Conservation (phyloP, 2,329 filamentous ascomycete species). For the Pseudogymnoascus sp. region DNA sequence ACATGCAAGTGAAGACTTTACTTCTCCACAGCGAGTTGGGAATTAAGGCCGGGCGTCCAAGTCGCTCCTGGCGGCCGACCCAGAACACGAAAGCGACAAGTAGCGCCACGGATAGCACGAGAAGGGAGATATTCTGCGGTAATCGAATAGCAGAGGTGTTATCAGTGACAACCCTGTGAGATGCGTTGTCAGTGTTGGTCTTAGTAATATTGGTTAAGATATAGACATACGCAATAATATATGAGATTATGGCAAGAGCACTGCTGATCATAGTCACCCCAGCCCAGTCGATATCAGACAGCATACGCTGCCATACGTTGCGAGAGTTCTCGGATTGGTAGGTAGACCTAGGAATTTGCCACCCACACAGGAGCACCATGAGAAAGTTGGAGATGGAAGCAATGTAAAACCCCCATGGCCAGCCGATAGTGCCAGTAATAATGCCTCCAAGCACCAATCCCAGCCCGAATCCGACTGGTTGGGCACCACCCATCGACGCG, state of each 20-base stretch:
- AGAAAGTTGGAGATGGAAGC: conserved; percentile 30
- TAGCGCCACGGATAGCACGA: conserved; percentile 20
- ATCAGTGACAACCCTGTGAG: conserved; percentile 1
- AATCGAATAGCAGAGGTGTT: conserved; percentile 6
- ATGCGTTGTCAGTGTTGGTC: neutral
- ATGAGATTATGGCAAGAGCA: neutral
- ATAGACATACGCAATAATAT: neutral
- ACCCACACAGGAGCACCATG: conserved; percentile 33
- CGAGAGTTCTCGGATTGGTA: conserved; percentile 16
- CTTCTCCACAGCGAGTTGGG: conserved; percentile 28
- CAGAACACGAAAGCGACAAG: conserved; percentile 22
- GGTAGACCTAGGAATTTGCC: conserved; percentile 30
- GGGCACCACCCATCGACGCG: neutral
- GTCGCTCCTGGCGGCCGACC: conserved; percentile 20
- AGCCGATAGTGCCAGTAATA: neutral
- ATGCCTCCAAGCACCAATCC: neutral
- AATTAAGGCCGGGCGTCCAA: conserved; percentile 24
- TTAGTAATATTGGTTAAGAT: too few species aligned
- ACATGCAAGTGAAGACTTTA: conserved; percentile 23
- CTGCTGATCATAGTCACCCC: neutral
- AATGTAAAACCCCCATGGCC: neutral
- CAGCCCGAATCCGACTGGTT: neutral
- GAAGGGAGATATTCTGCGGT: conserved; percentile 23
- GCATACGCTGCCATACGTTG: conserved; percentile 16
- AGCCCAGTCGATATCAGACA: neutral